These are phyloP conservation scores for Sugiyamaella paludigena DNA, from an alignment of 1,139 yeast species.

Conservation along the genomic window DNA sequence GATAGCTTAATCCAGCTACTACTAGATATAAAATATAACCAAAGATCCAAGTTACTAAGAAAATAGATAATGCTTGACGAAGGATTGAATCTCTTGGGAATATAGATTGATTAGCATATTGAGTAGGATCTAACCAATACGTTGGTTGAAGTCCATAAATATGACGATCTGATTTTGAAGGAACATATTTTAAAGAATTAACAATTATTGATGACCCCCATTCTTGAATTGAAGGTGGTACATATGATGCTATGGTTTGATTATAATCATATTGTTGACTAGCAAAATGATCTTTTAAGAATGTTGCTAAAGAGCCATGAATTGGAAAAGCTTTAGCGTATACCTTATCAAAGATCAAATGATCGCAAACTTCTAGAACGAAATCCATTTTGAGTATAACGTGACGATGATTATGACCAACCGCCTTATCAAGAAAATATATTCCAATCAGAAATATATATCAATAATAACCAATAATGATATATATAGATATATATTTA, in stretches of 20 bases:
- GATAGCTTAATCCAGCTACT: conserved; percentile 75
- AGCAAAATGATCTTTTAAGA: conserved; percentile 12
- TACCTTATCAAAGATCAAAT: conserved; percentile 64
- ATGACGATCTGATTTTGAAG: conserved; percentile 16
- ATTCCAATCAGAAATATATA: too few species aligned
- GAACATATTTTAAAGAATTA: conserved; percentile 2
- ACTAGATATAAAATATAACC: conserved; percentile 77
- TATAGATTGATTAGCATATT: conserved; percentile 57
- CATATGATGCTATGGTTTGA: conserved; percentile 9
- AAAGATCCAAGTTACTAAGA: conserved; percentile 70
- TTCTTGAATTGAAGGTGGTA: conserved; percentile 8
- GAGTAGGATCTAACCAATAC: conserved; percentile 49
- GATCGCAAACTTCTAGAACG: conserved; percentile 75
- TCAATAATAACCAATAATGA: not conserved
- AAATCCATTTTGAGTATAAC: conserved; percentile 75
- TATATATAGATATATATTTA: not conserved
- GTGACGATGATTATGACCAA: too few species aligned
- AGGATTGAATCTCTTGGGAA: conserved; percentile 68
- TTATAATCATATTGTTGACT: conserved; percentile 6
- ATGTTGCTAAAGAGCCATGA: conserved; percentile 14
- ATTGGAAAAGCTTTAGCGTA: conserved; percentile 61
- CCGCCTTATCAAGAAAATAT: too few species aligned
- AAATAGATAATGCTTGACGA: conserved; percentile 68
- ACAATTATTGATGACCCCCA: conserved; percentile 3
- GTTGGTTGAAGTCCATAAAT: conserved; percentile 51